Conservation (phyloP, 768 basidiomycete species). For the Rhizopogon salebrosus region DNA sequence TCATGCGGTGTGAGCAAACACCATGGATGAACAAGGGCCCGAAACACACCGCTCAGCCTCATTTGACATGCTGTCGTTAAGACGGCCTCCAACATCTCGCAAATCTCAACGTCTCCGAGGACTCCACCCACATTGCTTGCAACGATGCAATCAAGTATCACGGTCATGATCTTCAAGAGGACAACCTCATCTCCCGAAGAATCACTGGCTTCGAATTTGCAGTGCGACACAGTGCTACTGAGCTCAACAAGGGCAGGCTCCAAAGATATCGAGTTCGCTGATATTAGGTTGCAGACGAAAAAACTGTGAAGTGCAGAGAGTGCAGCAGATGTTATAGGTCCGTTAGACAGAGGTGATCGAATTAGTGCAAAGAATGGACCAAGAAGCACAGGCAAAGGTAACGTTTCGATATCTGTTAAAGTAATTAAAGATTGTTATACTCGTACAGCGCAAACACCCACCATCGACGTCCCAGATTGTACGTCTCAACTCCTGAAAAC, state of each 20-base stretch:
- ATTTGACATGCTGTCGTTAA: conserved; percentile 96
- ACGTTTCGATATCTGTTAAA: conserved; percentile 48
- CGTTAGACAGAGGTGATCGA: conserved; percentile 90
- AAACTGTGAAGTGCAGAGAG: conserved; percentile 85
- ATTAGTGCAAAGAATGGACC: conserved; percentile 91
- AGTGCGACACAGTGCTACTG: conserved; percentile 87
- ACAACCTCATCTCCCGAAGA: conserved; percentile 98
- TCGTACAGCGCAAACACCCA: conserved; percentile 22
- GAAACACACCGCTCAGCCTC: conserved; percentile 82
- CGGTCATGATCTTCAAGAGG: conserved; percentile 82
- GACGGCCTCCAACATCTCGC: conserved; percentile 97
- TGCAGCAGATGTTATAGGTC: conserved; percentile 94
- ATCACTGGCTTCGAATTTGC: conserved; percentile 97
- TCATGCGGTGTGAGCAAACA: conserved; percentile 12
- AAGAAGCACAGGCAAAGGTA: conserved; percentile 62
- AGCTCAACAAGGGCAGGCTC: conserved; percentile 72
- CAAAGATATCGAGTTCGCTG: conserved; percentile 47
- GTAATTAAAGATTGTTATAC: neutral
- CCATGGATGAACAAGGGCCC: conserved; percentile 2
- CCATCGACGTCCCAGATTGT: conserved; percentile 65
- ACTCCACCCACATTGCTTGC: conserved; percentile 55
- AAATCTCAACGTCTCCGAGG: conserved; percentile 90
- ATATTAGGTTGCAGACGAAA: conserved; percentile 75
- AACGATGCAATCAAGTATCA: conserved; percentile 82
- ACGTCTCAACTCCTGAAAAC: conserved; percentile 83